Evolutionary conservation across 2,329 filamentous ascomycete genomes (phyloP).

Genomic region (Aspergillus novoparasiticus): DNA sequence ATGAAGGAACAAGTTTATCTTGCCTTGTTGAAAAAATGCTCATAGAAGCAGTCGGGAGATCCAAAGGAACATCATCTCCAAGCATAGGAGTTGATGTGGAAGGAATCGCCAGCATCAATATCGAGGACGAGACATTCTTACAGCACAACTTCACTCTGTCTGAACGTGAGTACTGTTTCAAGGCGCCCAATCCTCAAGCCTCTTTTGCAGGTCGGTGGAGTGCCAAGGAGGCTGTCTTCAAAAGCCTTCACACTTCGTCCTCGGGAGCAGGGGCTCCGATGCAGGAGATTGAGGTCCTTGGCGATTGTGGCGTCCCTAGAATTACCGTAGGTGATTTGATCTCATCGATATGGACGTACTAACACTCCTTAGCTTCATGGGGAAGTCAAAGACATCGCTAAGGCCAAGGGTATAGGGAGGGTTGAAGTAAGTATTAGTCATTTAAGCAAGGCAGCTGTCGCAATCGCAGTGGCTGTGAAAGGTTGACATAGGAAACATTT

Average conservation of each 20-base stretch:
- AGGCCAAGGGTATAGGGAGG: neutral
- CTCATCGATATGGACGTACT: neutral
- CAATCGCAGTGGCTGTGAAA: constrained; percentile 5
- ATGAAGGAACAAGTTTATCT: neutral
- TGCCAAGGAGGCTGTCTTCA: constrained; percentile 59
- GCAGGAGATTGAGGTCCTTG: constrained; percentile 20
- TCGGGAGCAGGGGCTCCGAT: constrained; percentile 16
- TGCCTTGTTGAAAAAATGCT: constrained; percentile 16
- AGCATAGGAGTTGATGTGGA: constrained; percentile 50
- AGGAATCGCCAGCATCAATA: constrained; percentile 81
- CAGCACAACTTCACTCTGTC: constrained; percentile 87
- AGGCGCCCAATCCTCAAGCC: constrained; percentile 76
- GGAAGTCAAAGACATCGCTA: constrained; percentile 3
- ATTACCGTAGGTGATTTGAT: constrained; percentile 10
- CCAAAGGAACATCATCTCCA: neutral
- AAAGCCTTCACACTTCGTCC: constrained; percentile 18
- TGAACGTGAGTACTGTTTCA: constrained; percentile 83
- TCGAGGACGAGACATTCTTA: constrained; percentile 89
- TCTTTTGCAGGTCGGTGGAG: constrained; percentile 66
- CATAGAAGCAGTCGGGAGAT: neutral
- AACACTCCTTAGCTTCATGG: constrained; percentile 6
- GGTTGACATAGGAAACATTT: neutral
- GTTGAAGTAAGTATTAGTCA: constrained; percentile 8
- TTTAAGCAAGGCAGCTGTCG: constrained; percentile 3
- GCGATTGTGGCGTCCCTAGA: constrained; percentile 12